Conservation (phyloP, 108 stramenopile species). For the Nannochloropsis gaditana region DNA sequence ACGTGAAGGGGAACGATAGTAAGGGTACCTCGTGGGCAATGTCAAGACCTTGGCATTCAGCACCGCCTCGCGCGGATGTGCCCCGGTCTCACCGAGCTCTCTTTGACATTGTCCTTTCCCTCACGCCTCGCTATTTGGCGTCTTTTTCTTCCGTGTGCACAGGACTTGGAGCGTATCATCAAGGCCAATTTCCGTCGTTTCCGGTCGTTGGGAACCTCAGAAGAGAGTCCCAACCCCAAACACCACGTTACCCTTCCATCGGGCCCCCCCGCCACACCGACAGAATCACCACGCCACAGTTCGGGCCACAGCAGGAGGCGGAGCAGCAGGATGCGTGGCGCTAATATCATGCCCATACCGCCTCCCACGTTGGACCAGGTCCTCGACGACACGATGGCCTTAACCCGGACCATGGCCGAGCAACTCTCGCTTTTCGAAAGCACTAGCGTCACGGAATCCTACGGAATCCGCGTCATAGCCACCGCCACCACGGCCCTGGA, state of each 20-base stretch:
- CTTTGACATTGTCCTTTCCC: no score
- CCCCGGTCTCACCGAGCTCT: no score
- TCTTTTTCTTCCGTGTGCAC: not conserved
- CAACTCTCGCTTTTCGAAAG: not conserved
- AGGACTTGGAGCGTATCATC: conserved; percentile 17
- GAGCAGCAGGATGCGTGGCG: not conserved
- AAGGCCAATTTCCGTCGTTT: conserved; percentile 16
- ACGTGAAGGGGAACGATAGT: no score
- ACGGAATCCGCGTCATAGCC: not conserved
- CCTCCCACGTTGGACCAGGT: not conserved
- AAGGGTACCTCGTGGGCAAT: no score
- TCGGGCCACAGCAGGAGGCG: not conserved
- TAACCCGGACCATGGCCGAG: not conserved
- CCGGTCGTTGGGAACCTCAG: not conserved
- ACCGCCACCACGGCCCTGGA: not conserved
- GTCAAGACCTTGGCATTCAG: no score
- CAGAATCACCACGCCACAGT: not conserved
- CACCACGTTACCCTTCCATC: not conserved
- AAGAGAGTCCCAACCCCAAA: not conserved
- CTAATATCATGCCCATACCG: no score
- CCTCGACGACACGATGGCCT: not conserved
- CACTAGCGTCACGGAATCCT: not conserved
- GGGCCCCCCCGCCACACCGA: not conserved
- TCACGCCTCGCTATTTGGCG: no score
- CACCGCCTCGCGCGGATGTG: no score